Evolutionary conservation across 768 basidiomycete species (phyloP).

Genomic region (Phylloporus arenicola): DNA sequence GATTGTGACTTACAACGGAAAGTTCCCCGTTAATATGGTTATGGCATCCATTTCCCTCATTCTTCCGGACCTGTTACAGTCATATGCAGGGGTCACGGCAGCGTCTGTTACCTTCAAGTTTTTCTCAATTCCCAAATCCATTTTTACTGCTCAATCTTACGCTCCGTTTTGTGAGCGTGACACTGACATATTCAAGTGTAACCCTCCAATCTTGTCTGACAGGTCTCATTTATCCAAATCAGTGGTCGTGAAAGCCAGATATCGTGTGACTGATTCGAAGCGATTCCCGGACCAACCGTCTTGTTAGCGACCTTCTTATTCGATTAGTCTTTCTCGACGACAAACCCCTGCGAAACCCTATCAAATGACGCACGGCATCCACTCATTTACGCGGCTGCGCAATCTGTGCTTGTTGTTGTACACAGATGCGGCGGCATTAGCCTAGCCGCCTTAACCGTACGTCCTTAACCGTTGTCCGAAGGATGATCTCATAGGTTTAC

Average conservation of each 20-base stretch:
- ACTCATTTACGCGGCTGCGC: conserved; percentile 20
- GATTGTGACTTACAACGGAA: conserved; percentile 8
- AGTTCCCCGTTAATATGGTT: conserved; percentile 27
- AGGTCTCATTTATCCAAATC: conserved; percentile 29
- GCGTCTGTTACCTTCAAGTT: conserved; percentile 11
- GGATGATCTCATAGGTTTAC: conserved; percentile 24
- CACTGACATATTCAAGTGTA: conserved; percentile 24
- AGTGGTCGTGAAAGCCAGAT: conserved; percentile 17
- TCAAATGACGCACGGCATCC: conserved; percentile 32
- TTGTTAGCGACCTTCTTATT: conserved; percentile 19
- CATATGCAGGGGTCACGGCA: conserved; percentile 33
- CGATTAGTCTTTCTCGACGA: conserved; percentile 35
- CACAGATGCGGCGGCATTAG: conserved; percentile 22
- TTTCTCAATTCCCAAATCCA: conserved; percentile 18
- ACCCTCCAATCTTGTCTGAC: conserved; percentile 20
- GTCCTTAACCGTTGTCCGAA: conserved; percentile 14
- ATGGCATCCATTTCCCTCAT: conserved; percentile 23
- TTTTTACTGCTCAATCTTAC: conserved; percentile 12
- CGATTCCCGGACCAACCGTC: conserved; percentile 16
- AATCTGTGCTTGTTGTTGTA: conserved; percentile 27
- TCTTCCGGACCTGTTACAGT: conserved; percentile 29
- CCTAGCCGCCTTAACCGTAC: conserved; percentile 16
- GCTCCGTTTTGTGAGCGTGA: conserved; percentile 24
- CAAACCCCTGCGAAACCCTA: conserved; percentile 32
- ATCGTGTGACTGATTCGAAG: conserved; percentile 20